Base-by-base conservation (phyloP, 768 basidiomycete species). In the Ramaria sp. region DNA sequence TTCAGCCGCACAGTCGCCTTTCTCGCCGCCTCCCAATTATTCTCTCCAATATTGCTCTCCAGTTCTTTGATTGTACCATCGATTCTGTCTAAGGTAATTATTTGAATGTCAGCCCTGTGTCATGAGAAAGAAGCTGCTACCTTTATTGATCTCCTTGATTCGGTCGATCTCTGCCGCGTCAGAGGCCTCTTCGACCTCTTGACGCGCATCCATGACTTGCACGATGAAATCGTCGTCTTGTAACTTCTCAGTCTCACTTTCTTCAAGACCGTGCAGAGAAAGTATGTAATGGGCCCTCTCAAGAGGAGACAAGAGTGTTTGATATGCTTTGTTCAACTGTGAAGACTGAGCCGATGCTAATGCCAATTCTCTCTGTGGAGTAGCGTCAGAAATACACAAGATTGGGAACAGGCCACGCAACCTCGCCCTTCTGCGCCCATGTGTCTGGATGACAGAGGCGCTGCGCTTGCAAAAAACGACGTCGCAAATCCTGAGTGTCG, bases 401-500 rank as follows among this genome's bases (percentile, higher is more conserved):
- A 49, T 33, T 6, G n/a, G 27, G 24, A 30, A 9, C 9, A 10
- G 9, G 31, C 3, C 1, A 17, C 9, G 69, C 53, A 61, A 86
- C 88, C 59, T 77, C 69, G 56, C 82, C 81, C 64, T 79, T 77
- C 31, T 81, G 78, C 34, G 82, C 78, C 86, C 88, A 95, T 12
- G 82, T 76, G 67, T 97, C 93, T 0, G 93, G 93, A 72, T 97
- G 93, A 52, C 89, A 83, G 20, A 80, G 71, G 20, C 81, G 75
- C 65, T 95, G 93, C 3, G 86, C 80, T 47, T 77, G 71, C 34
- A 86, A 72, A 67, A 91, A 94, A 30, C 78, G 76, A 37, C 73
- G 71, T 67, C 82, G 84, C 58, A 96, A 70, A 19, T 76, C 71
- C 1, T 69, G 63, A 15, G 76, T 63, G 65, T 92, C 82, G 43